phyloP scores from a whole-genome alignment of 2,329 filamentous ascomycete species.

The Fusarium phyllophilum region DNA sequence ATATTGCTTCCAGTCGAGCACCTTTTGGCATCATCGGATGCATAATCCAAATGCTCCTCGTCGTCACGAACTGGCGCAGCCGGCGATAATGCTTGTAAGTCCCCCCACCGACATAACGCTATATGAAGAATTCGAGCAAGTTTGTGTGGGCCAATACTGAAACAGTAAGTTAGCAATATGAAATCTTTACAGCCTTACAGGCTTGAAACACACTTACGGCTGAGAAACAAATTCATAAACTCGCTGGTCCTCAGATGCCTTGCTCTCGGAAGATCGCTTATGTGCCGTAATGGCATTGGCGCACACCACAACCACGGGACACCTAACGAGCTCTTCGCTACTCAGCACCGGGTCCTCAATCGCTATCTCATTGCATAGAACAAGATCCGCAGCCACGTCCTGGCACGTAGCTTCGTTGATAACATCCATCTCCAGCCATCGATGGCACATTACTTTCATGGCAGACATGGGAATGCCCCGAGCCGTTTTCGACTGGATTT shows the following conservation, averaged over 20 bases:
- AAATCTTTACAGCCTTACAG: not conserved
- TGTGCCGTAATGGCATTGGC: constrained; percentile 47
- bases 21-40: not conserved
- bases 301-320: constrained; percentile 49
- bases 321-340: constrained; percentile 16
- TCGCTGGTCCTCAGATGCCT: constrained; percentile 23
- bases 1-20: not conserved
- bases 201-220: constrained; percentile 43
- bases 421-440: constrained; percentile 39
- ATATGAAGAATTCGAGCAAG: constrained; percentile 48
- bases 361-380: constrained; percentile 38
- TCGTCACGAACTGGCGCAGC: not conserved
- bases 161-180: not conserved
- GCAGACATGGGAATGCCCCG: constrained; percentile 22
- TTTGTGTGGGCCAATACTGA: constrained; percentile 51
- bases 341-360: not conserved
- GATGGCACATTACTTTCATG: constrained; percentile 29
- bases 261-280: constrained; percentile 31
- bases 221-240: constrained; percentile 54
- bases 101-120: constrained; percentile 44
- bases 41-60: not conserved
- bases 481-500: not conserved
- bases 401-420: constrained; percentile 2
- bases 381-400: constrained; percentile 41
- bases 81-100: constrained; percentile 21